Percentiles rank a stretch among this genome's conserved stretches.
These are phyloP conservation scores for Penicillium samsonianum DNA, from an alignment of 495 filamentous ascomycete genomes.

Conservation along the genomic window DNA sequence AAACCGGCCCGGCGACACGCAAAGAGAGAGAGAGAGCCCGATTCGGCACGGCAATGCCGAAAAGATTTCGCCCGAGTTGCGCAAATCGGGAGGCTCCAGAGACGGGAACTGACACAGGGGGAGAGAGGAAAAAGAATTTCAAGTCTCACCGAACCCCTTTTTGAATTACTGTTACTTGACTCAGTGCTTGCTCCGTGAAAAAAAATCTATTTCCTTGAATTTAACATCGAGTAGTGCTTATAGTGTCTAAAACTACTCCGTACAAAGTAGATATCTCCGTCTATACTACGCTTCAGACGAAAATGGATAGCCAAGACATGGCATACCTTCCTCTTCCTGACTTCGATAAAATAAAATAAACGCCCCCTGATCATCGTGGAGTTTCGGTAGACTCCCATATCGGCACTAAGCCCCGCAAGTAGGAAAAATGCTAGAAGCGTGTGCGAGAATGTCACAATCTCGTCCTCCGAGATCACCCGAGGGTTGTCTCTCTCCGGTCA, in stretches of 20 bases:
- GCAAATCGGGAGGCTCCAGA: neutral
- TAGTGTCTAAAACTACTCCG: neutral
- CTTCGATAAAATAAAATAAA: constrained; percentile 4
- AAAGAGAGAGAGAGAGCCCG: constrained; percentile 4
- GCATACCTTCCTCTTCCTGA: constrained; percentile 5
- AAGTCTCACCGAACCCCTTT: constrained; percentile 19
- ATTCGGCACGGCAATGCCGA: constrained; percentile 28
- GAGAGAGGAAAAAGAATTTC: neutral
- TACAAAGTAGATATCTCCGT: neutral
- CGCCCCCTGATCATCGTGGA: constrained; percentile 29
- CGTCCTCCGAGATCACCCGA: constrained; percentile 29
- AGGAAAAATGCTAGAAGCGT: neutral
- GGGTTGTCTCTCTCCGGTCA: neutral
- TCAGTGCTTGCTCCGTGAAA: constrained; percentile 27
- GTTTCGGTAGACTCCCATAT: constrained; percentile 11
- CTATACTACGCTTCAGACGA: neutral
- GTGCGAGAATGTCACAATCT: constrained; percentile 23
- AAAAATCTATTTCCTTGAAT: constrained; percentile 13
- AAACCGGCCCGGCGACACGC: neutral
- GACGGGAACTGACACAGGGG: constrained; percentile 7
- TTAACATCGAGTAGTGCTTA: neutral
- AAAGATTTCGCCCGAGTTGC: constrained; percentile 8
- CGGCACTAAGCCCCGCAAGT: constrained; percentile 28
- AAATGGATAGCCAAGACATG: constrained; percentile 1
- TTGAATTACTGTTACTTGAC: constrained; percentile 13